Percentiles rank a stretch among this genome's conserved stretches.
phyloP scores from a whole-genome alignment of 305 asterid genomes.

The Fraxinus albicans region DNA sequence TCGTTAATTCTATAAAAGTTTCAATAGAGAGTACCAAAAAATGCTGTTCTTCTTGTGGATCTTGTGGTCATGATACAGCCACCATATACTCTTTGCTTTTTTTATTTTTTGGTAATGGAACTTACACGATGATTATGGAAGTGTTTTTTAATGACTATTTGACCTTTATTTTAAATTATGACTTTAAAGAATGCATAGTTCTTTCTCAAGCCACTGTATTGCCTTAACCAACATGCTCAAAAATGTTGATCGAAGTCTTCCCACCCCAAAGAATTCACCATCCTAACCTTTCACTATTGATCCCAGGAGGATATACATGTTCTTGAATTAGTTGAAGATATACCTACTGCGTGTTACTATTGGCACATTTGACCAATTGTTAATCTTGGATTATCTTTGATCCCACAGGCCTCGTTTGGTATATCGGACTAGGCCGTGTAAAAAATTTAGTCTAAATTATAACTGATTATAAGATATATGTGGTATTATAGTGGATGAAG shows the following conservation, averaged over 20 bases:
- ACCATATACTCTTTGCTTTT: background rate
- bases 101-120: background rate
- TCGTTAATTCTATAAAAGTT: background rate
- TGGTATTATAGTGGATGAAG: background rate
- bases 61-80: background rate
- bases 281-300: background rate
- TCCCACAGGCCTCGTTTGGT: background rate
- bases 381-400: background rate
- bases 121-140: background rate
- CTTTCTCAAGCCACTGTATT: background rate
- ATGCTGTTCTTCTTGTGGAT: background rate
- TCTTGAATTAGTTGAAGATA: background rate
- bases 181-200: background rate
- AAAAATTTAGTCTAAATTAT: no score
- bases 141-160: background rate
- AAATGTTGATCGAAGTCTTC: background rate
- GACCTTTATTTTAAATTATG: background rate
- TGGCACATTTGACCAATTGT: background rate
- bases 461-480: background rate
- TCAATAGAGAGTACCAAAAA: background rate
- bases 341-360: background rate
- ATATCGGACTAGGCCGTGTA: background rate
- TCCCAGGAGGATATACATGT: background rate
- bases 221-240: background rate
- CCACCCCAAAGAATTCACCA: background rate